Conservation (phyloP, 2,329 filamentous ascomycete genomes). For the Lachnellula subtilissima region DNA sequence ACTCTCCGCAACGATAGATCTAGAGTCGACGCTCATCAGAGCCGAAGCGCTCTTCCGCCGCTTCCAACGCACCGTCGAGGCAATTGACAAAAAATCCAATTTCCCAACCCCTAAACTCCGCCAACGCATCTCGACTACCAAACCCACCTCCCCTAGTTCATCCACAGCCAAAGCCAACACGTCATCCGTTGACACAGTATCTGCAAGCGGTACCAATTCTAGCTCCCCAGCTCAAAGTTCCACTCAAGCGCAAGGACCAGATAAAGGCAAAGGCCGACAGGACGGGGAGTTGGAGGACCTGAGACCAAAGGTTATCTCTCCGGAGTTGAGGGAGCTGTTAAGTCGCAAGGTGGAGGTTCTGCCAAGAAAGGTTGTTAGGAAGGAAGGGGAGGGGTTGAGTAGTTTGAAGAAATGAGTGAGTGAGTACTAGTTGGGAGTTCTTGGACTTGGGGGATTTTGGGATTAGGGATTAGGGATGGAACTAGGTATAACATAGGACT, state of each 20-base stretch:
- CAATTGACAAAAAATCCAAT: slow-evolving; percentile 85
- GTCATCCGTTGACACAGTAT: neutral
- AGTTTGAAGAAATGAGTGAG: slow-evolving; percentile 2
- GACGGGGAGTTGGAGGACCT: slow-evolving; percentile 25
- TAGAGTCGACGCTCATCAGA: slow-evolving; percentile 77
- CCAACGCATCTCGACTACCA: slow-evolving; percentile 14
- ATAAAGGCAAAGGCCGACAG: slow-evolving; percentile 13
- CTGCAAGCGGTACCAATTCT: neutral
- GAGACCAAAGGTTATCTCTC: slow-evolving; percentile 51
- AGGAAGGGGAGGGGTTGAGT: slow-evolving; percentile 28
- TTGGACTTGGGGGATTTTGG: neutral
- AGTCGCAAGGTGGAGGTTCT: slow-evolving; percentile 48
- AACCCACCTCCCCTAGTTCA: slow-evolving; percentile 7
- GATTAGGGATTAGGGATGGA: too few relatives aligned
- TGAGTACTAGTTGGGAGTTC: neutral
- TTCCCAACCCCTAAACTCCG: slow-evolving; percentile 58
- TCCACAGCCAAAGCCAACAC: neutral
- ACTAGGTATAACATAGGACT: too few relatives aligned
- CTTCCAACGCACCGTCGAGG: slow-evolving; percentile 84
- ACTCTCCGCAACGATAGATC: slow-evolving; percentile 85
- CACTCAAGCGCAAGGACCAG: slow-evolving; percentile 11
- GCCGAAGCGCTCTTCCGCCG: slow-evolving; percentile 84
- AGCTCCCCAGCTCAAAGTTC: neutral
- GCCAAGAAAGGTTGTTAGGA: slow-evolving; percentile 30
- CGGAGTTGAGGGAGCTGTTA: slow-evolving; percentile 57